These are phyloP conservation scores for Scheffersomyces cryptocercus DNA, from an alignment of 1,139 yeast species.

Conservation along the genomic window DNA sequence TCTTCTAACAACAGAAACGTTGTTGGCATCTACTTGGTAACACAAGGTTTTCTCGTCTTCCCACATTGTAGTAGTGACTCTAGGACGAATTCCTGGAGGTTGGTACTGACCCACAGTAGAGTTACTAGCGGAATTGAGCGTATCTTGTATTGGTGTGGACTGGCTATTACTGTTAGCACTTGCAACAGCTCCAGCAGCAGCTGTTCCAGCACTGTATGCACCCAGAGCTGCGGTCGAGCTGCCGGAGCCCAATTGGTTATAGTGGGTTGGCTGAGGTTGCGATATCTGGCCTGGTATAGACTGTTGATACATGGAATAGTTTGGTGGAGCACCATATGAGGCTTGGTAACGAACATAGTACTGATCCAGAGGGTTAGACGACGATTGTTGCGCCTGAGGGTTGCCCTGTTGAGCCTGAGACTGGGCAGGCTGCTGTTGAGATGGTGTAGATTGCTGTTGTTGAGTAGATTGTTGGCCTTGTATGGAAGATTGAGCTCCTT, in stretches of 20 bases:
- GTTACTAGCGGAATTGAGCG: constrained; percentile 19
- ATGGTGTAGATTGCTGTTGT: constrained; percentile 4
- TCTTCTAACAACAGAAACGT: constrained; percentile 87
- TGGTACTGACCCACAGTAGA: constrained; percentile 50
- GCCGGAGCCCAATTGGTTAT: constrained; percentile 8
- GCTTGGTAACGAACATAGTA: constrained; percentile 8
- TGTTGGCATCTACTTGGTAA: constrained; percentile 93
- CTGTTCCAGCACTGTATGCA: constrained; percentile 6
- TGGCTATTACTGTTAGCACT: constrained; percentile 10
- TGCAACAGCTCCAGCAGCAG: constrained; percentile 10
- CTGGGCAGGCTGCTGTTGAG: constrained; percentile 4
- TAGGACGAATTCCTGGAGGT: constrained; percentile 65
- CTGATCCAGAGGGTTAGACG: neutral
- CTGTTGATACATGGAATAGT: constrained; percentile 15
- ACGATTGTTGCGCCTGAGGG: neutral
- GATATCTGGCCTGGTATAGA: constrained; percentile 10
- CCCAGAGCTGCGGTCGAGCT: constrained; percentile 1
- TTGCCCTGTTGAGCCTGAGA: neutral
- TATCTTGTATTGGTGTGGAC: constrained; percentile 14
- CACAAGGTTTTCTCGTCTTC: constrained; percentile 94
- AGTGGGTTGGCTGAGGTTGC: constrained; percentile 11
- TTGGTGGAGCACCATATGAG: constrained; percentile 12
- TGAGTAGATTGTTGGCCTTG: constrained; percentile 4
- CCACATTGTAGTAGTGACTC: constrained; percentile 96
- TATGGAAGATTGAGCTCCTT: constrained; percentile 8